Evolutionary conservation across 495 filamentous ascomycete species (phyloP).

Genomic region (Daldinia concentrica): DNA sequence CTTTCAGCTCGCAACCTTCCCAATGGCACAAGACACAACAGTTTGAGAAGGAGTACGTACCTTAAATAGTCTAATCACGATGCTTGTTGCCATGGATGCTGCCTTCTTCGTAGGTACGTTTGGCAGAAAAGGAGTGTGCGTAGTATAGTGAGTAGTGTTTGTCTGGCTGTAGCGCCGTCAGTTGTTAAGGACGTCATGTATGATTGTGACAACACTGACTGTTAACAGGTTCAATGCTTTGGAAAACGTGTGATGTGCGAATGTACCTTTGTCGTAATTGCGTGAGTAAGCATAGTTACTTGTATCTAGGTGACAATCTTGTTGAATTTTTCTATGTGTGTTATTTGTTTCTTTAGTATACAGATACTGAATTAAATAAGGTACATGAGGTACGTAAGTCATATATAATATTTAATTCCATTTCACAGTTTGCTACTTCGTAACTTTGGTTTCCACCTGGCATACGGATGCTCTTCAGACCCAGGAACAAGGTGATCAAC

Average conservation of each 20-base stretch:
- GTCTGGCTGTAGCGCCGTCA: neutral
- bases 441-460: slow-evolving; percentile 56
- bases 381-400: neutral
- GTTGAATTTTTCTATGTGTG: neutral
- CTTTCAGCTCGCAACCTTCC: neutral
- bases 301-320: neutral
- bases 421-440: slow-evolving; percentile 42
- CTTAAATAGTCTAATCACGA: neutral
- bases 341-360: neutral
- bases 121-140: neutral
- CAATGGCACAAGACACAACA: neutral
- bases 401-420: neutral
- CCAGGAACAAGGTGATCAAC: slow-evolving; percentile 75
- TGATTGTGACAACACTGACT: neutral
- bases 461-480: slow-evolving; percentile 69
- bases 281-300: neutral
- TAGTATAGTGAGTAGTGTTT: neutral
- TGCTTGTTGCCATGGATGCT: neutral
- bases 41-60: neutral
- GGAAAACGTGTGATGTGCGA: neutral
- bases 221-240: neutral
- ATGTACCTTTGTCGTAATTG: neutral
- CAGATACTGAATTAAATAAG: neutral
- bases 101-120: neutral
- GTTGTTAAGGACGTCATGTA: neutral